Evolutionary conservation across 176 grass and related monocot genomes (phyloP).

Genomic region (Typha latifolia): DNA sequence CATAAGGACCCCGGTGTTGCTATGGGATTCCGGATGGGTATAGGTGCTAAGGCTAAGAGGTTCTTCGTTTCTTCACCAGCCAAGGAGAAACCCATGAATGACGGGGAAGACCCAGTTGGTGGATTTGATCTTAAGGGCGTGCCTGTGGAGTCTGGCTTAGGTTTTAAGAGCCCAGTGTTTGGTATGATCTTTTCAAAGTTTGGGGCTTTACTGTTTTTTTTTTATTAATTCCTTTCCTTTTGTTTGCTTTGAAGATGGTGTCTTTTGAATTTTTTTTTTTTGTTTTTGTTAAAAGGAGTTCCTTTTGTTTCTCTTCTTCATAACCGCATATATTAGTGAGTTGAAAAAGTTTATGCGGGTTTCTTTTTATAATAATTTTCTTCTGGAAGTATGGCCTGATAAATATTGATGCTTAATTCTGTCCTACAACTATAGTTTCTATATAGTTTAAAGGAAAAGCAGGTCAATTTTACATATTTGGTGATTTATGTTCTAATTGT

Average conservation of each 20-base stretch:
- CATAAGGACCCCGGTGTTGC: slow-evolving; percentile 31
- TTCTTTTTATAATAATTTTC: not conserved
- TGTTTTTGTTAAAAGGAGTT: not conserved
- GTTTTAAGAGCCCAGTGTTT: slow-evolving; percentile 32
- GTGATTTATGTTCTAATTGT: not conserved
- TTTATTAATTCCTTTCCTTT: slow-evolving; percentile 11
- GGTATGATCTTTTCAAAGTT: slow-evolving; percentile 35
- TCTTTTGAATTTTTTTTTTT: not conserved
- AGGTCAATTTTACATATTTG: not conserved
- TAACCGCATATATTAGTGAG: not conserved
- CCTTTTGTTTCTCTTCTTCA: not conserved
- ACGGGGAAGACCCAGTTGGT: slow-evolving; percentile 31
- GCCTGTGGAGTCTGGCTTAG: slow-evolving; percentile 15
- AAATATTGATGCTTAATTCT: not conserved
- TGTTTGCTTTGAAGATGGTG: slow-evolving; percentile 1
- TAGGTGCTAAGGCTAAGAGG: slow-evolving; percentile 38
- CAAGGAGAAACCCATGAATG: slow-evolving; percentile 36
- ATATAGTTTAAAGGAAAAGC: no score
- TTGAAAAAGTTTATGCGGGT: not conserved
- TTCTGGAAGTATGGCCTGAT: not conserved
- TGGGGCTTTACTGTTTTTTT: slow-evolving; percentile 5
- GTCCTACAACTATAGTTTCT: no score
- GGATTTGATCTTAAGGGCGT: slow-evolving; percentile 29
- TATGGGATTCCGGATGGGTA: slow-evolving; percentile 16
- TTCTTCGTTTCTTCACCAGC: slow-evolving; percentile 40